Conservation (phyloP, 345 rosid genomes). For the Anacardium occidentale region DNA sequence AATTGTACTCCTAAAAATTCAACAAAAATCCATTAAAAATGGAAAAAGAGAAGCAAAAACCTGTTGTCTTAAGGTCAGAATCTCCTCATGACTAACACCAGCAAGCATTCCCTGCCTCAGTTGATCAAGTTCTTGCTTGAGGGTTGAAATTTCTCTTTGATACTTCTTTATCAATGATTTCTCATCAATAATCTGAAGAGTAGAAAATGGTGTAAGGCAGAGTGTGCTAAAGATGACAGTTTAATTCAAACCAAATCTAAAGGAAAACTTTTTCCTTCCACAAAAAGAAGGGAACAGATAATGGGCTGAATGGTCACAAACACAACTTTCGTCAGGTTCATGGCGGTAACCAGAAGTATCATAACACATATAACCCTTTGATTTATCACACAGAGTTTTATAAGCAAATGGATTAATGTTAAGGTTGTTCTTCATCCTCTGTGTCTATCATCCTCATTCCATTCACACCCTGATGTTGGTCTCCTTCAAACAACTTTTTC, state of each 20-base stretch:
- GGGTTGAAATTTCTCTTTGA: slow-evolving; percentile 88
- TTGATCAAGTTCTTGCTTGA: slow-evolving; percentile 92
- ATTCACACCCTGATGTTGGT: neutral
- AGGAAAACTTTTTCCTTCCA: neutral
- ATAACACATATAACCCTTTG: neutral
- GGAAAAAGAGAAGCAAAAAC: slow-evolving; percentile 33
- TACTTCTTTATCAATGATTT: slow-evolving; percentile 96
- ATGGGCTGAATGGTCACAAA: neutral
- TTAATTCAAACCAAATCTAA: neutral
- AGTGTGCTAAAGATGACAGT: neutral
- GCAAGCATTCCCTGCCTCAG: slow-evolving; percentile 74
- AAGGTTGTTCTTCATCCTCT: neutral
- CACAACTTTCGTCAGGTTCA: neutral
- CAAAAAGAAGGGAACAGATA: neutral
- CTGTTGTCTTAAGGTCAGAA: slow-evolving; percentile 85
- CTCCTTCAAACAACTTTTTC: neutral
- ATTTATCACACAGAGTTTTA: neutral
- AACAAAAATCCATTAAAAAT: neutral
- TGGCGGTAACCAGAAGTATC: neutral
- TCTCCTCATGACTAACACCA: slow-evolving; percentile 94
- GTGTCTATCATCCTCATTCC: neutral
- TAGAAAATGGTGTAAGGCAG: slow-evolving; percentile 17
- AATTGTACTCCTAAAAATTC: neutral
- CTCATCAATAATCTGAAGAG: slow-evolving; percentile 90
- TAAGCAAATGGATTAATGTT: neutral